phyloP scores from a whole-genome alignment of 202 grass and related monocot species.

The Hordeum pubiflorum region DNA sequence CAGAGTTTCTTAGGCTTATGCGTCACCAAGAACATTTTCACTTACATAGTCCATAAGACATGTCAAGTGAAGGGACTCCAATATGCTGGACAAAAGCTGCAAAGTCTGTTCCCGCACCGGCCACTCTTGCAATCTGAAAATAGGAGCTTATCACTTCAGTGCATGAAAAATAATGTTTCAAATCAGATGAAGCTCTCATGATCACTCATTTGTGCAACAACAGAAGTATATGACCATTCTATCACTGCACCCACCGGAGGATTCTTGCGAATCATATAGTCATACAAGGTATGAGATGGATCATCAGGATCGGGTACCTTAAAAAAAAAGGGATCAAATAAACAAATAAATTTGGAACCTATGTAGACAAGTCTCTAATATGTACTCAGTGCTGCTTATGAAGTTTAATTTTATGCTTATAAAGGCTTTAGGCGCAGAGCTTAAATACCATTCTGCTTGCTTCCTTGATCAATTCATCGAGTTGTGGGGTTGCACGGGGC shows the following conservation, averaged over 20 bases:
- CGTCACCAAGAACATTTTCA: not conserved
- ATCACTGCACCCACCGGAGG: constrained; percentile 28
- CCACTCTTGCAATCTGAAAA: constrained; percentile 64
- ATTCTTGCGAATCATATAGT: constrained; percentile 37
- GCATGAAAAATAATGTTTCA: not conserved
- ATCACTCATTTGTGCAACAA: not conserved
- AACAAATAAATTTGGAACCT: not conserved
- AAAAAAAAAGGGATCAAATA: not conserved
- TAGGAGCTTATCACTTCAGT: constrained; percentile 4
- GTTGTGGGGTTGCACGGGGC: constrained; percentile 51
- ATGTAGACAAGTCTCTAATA: not conserved
- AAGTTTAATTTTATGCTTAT: not conserved
- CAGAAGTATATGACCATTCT: constrained; percentile 4
- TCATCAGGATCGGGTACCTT: constrained; percentile 65
- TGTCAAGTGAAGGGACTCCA: constrained; percentile 62
- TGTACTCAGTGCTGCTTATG: not conserved
- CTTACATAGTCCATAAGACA: constrained; percentile 60
- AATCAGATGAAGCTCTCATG: not conserved
- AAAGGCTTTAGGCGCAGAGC: not conserved
- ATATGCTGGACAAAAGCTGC: constrained; percentile 66
- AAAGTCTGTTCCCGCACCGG: constrained; percentile 66
- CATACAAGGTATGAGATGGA: constrained; percentile 44
- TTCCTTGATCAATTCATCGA: constrained; percentile 61
- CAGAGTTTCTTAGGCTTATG: not conserved
- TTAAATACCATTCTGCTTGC: constrained; percentile 53